Percentiles rank a stretch among this genome's conserved stretches.
Conservation (phyloP, 495 filamentous ascomycete species). For the Glonium stellatum region DNA sequence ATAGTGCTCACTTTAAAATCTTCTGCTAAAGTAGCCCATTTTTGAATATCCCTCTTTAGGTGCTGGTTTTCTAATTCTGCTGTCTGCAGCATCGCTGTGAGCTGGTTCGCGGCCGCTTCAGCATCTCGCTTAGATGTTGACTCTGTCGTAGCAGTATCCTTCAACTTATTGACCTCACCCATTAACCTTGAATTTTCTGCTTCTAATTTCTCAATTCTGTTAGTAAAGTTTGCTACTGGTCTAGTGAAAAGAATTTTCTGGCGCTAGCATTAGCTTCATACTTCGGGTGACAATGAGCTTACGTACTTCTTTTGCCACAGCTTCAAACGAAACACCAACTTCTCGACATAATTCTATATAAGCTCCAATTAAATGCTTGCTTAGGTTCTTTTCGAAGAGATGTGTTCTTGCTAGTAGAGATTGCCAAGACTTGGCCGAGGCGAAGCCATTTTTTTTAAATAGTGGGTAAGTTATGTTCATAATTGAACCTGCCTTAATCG, state of each 20-base stretch:
- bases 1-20: background rate
- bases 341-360: constrained; percentile 6
- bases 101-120: background rate
- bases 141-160: background rate
- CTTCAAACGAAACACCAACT: constrained; percentile 5
- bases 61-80: constrained; percentile 1
- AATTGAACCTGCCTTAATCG: background rate
- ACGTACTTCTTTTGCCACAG: background rate
- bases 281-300: background rate
- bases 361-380: constrained; percentile 6
- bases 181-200: background rate
- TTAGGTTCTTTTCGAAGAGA: constrained; percentile 9
- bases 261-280: background rate
- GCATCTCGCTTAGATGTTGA: background rate
- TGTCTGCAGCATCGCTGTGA: background rate
- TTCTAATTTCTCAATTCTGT: background rate
- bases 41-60: constrained; percentile 1
- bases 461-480: background rate
- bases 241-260: background rate
- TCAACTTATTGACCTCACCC: background rate
- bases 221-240: background rate
- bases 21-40: background rate
- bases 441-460: background rate
- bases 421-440: constrained; percentile 3
- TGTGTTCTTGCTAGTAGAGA: constrained; percentile 3